Evolutionary conservation across 495 filamentous ascomycete genomes (phyloP).

Genomic region (Penicillium samsonianum): DNA sequence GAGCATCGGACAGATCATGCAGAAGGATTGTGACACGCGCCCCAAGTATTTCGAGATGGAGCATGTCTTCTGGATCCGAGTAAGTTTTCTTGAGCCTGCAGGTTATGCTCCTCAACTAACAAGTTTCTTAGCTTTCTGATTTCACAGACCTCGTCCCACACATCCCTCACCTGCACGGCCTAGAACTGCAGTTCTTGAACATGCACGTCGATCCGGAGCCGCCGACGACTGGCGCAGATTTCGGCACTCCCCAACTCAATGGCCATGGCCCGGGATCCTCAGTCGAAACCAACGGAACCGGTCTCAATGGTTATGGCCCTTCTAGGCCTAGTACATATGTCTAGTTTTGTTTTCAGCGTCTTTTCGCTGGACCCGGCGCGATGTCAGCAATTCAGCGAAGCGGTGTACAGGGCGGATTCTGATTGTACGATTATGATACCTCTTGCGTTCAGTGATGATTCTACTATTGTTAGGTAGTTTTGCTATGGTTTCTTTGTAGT

Average conservation of each 20-base stretch:
- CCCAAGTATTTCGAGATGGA: slow-evolving; percentile 57
- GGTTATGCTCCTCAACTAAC: slow-evolving; percentile 21
- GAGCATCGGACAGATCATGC: slow-evolving; percentile 47
- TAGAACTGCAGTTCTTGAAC: slow-evolving; percentile 54
- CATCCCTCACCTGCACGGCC: slow-evolving; percentile 64
- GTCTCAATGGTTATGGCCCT: slow-evolving; percentile 43
- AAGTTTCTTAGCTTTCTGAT: slow-evolving; percentile 59
- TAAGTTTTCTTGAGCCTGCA: slow-evolving; percentile 33
- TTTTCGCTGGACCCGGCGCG: slow-evolving; percentile 26
- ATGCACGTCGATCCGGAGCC: slow-evolving; percentile 53
- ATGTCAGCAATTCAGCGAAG: slow-evolving; percentile 26
- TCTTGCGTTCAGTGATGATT: slow-evolving; percentile 40
- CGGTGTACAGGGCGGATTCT: slow-evolving; percentile 43
- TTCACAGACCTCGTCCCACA: slow-evolving; percentile 72
- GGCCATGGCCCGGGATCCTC: slow-evolving; percentile 31
- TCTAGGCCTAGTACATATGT: slow-evolving; percentile 50
- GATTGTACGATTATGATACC: slow-evolving; percentile 57
- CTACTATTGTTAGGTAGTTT: slow-evolving; percentile 26
- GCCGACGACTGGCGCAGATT: slow-evolving; percentile 5
- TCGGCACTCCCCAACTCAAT: slow-evolving; percentile 31
- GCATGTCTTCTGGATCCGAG: slow-evolving; percentile 77
- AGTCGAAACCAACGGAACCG: slow-evolving; percentile 30
- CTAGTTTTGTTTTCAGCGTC: slow-evolving; percentile 35
- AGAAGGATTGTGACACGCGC: slow-evolving; percentile 48
- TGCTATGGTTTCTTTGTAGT: not conserved